These are phyloP conservation scores for Prillingera fragicola DNA, from an alignment of 1,284 basidiomycete genomes.

Conservation along the genomic window DNA sequence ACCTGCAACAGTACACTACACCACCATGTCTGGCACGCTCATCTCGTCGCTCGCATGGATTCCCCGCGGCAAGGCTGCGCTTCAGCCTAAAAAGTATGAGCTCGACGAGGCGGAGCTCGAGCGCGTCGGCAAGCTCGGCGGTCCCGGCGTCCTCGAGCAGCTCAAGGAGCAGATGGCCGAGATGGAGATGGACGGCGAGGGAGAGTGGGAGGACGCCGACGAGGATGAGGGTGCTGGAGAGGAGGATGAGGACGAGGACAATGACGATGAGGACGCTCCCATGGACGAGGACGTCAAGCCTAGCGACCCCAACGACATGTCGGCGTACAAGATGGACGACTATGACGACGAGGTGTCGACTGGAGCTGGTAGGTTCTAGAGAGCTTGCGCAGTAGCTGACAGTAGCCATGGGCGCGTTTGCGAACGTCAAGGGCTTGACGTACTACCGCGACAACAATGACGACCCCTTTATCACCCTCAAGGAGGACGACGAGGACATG, in stretches of 20 bases:
- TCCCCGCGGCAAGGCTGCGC: conserved; percentile 67
- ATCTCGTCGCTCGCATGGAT: conserved; percentile 66
- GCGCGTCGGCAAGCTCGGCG: conserved; percentile 80
- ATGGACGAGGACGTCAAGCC: conserved; percentile 33
- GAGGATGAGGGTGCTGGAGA: conserved; percentile 28
- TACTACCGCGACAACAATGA: conserved; percentile 89
- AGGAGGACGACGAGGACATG: conserved; percentile 74
- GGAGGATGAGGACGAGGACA: conserved; percentile 45
- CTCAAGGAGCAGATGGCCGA: conserved; percentile 69
- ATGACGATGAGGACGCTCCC: conserved; percentile 23
- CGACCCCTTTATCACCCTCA: conserved; percentile 94
- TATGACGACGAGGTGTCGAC: conserved; percentile 79
- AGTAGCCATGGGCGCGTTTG: conserved; percentile 78
- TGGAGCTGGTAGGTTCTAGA: conserved; percentile 53
- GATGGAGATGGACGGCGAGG: conserved; percentile 59
- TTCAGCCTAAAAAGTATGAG: conserved; percentile 79
- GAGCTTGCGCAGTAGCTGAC: not conserved
- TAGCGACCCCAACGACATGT: conserved; percentile 67
- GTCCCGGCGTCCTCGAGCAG: conserved; percentile 74
- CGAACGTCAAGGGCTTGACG: conserved; percentile 89
- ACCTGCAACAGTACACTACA: not conserved
- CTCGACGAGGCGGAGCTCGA: conserved; percentile 87
- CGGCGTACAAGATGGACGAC: conserved; percentile 84
- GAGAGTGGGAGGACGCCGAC: conserved; percentile 32
- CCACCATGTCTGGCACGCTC: conserved; percentile 48